Evolutionary conservation across 164 flowering plant genomes (phyloP).

Genomic region (Amborella trichopoda): DNA sequence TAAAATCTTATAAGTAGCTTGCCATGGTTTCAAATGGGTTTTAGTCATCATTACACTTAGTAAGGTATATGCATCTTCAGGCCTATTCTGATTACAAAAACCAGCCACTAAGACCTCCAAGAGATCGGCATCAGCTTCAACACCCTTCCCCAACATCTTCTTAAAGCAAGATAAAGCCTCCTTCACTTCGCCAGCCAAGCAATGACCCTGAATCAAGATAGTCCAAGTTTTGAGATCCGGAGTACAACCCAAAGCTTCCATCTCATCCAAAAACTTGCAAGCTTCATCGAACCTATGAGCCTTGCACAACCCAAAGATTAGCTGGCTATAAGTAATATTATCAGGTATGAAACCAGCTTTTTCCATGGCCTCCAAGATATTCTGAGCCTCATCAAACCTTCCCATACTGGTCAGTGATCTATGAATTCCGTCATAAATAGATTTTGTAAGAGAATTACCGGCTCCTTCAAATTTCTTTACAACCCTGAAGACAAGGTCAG

Average conservation of each 20-base stretch:
- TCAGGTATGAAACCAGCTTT: constrained; percentile 70
- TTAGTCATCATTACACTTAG: constrained; percentile 45
- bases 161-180: constrained; percentile 50
- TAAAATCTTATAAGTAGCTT: constrained; percentile 60
- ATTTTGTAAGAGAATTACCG: constrained; percentile 49
- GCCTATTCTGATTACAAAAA: constrained; percentile 34
- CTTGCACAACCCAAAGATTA: constrained; percentile 77
- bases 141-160: constrained; percentile 52
- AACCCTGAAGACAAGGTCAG: constrained; percentile 57
- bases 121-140: constrained; percentile 67
- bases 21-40: constrained; percentile 62
- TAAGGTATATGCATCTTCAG: constrained; percentile 45
- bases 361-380: constrained; percentile 49
- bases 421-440: constrained; percentile 71
- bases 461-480: constrained; percentile 42
- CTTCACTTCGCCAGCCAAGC: constrained; percentile 45
- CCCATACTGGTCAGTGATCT: constrained; percentile 58
- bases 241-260: constrained; percentile 61
- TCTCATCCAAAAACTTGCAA: constrained; percentile 40
- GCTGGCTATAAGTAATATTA: constrained; percentile 71
- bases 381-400: constrained; percentile 67
- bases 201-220: constrained; percentile 73
- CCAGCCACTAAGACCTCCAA: constrained; percentile 57
- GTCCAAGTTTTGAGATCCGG: constrained; percentile 98
- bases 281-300: constrained; percentile 62